Evolutionary conservation across 441 rosid species (phyloP).

Genomic region (Euphorbia corollata): DNA sequence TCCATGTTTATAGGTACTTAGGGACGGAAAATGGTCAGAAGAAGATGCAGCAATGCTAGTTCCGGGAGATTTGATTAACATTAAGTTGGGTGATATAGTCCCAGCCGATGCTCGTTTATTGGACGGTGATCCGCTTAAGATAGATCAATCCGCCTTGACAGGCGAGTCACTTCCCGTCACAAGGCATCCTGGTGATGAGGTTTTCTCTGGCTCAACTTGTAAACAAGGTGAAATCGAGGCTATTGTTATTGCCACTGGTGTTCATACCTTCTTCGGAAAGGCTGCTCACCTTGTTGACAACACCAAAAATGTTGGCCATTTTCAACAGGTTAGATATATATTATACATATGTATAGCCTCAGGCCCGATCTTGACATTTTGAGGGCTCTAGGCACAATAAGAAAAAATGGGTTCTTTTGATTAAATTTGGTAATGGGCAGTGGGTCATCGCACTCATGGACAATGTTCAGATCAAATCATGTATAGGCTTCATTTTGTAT

Average conservation of each 20-base stretch:
- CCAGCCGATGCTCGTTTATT: constrained; percentile 93
- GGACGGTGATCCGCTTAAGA: constrained; percentile 85
- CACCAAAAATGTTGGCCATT: constrained; percentile 90
- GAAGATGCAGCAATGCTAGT: constrained; percentile 77
- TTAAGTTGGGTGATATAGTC: constrained; percentile 80
- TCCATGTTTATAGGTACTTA: constrained; percentile 44
- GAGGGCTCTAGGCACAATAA: too few relatives aligned
- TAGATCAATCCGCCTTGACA: constrained; percentile 84
- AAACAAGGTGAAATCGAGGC: constrained; percentile 96
- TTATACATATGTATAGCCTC: constrained; percentile 16
- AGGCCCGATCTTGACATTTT: too few relatives aligned
- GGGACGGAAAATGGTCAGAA: constrained; percentile 82
- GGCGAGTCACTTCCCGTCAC: constrained; percentile 88
- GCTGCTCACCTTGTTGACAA: constrained; percentile 92
- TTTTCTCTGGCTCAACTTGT: constrained; percentile 87
- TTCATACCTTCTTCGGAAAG: constrained; percentile 92
- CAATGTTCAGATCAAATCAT: too few relatives aligned
- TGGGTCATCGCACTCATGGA: too few relatives aligned
- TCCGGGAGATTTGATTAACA: constrained; percentile 84
- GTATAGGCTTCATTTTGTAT: too few relatives aligned
- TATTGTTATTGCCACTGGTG: constrained; percentile 83
- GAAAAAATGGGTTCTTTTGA: too few relatives aligned
- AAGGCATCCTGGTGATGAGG: constrained; percentile 54
- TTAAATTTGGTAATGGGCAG: too few relatives aligned
- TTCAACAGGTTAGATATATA: constrained; percentile 53